phyloP scores from a whole-genome alignment of 768 basidiomycete species.

The Amanita fuliginea region DNA sequence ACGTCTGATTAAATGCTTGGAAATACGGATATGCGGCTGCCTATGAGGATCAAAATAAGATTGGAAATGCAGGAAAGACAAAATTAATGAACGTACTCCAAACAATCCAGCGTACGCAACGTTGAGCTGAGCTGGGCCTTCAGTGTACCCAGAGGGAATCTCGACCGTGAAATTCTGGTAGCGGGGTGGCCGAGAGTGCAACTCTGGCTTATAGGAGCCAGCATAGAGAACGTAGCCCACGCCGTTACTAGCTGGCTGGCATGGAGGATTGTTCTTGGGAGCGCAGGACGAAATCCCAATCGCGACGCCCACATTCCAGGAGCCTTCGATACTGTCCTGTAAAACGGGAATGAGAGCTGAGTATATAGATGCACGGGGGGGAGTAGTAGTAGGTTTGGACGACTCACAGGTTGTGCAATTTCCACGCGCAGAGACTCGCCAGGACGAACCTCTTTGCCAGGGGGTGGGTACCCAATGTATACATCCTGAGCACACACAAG shows the following conservation, averaged over 20 bases:
- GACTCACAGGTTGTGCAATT: constrained; percentile 1
- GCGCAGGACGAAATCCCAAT: constrained; percentile 30
- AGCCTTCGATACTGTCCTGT: constrained; percentile 1
- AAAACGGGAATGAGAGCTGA: background rate
- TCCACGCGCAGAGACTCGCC: background rate
- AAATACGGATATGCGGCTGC: constrained; percentile 18
- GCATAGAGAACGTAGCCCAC: constrained; percentile 35
- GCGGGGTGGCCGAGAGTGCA: constrained; percentile 18
- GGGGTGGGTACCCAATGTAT: background rate
- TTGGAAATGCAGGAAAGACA: background rate
- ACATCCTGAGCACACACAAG: background rate
- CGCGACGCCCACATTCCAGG: constrained; percentile 23
- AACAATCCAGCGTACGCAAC: constrained; percentile 26
- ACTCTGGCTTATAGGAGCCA: constrained; percentile 30
- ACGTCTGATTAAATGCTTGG: constrained; percentile 22
- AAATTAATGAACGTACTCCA: constrained; percentile 22
- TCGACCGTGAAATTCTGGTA: constrained; percentile 35
- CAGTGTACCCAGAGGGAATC: constrained; percentile 18
- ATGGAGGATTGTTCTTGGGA: constrained; percentile 12
- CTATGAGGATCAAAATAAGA: constrained; percentile 12
- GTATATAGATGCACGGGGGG: background rate
- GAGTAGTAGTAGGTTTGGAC: too few relatives aligned
- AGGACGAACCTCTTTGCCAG: background rate
- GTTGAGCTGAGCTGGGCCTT: constrained; percentile 24
- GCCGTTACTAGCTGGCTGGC: constrained; percentile 13